Conservation (phyloP, 2,329 filamentous ascomycete species). For the Coccinonectria pachysandricola region DNA sequence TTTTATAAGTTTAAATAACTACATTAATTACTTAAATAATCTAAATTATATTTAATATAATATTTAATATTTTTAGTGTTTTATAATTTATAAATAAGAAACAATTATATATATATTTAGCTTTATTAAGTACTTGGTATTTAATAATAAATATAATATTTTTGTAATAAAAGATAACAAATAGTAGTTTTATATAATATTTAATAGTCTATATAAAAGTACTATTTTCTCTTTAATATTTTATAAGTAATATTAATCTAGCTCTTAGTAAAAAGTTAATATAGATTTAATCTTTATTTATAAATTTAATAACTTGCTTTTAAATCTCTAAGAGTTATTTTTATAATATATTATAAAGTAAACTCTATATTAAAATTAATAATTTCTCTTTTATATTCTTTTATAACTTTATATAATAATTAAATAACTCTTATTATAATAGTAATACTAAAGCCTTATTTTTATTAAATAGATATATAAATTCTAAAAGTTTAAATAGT, state of each 20-base stretch:
- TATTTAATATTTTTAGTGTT: neutral
- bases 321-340: too few relatives aligned
- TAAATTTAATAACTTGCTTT: neutral
- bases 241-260: conserved; percentile 1
- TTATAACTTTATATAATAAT: too few relatives aligned
- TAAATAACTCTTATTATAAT: too few relatives aligned
- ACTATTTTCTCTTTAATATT: neutral
- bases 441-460: too few relatives aligned
- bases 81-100: neutral
- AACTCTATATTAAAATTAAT: neutral
- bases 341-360: neutral
- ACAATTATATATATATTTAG: neutral
- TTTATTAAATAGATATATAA: too few relatives aligned
- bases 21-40: conserved; percentile 1
- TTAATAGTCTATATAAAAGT: too few relatives aligned
- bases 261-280: neutral
- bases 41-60: conserved; percentile 1
- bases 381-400: neutral
- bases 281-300: conserved; percentile 1
- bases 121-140: neutral
- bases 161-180: neutral
- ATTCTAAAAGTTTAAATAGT: too few relatives aligned
- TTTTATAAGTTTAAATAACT: neutral
- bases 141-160: neutral
- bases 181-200: neutral